phyloP scores from a whole-genome alignment of 2,329 filamentous ascomycete species.

The Microdochium trichocladiopsis region DNA sequence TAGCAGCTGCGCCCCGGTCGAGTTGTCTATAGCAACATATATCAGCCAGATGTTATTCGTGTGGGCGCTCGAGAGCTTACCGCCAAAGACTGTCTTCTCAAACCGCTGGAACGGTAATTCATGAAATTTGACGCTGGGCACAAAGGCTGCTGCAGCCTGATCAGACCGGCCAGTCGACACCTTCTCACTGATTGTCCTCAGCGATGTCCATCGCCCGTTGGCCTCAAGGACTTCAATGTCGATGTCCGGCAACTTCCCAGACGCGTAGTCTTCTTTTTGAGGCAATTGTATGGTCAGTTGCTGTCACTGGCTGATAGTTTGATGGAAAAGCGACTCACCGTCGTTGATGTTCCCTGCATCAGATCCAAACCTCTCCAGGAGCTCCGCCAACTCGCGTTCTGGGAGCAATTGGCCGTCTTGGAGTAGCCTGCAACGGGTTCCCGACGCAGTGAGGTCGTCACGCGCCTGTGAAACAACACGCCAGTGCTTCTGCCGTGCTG shows the following conservation, averaged over 20 bases:
- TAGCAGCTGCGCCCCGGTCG: neutral
- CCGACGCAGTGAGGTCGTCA: neutral
- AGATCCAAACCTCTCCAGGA: neutral
- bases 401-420: neutral
- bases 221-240: neutral
- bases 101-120: neutral
- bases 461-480: neutral
- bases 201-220: neutral
- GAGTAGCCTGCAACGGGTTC: neutral
- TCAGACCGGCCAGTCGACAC: neutral
- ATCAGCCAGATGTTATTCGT: neutral
- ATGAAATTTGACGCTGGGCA: too few relatives aligned
- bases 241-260: neutral
- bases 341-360: neutral
- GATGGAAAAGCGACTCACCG: neutral
- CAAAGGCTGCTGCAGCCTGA: neutral
- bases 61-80: neutral
- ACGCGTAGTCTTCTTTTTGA: neutral
- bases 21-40: neutral
- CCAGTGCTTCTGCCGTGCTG: neutral
- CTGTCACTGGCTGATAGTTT: neutral
- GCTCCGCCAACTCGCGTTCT: neutral
- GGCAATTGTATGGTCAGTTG: too few relatives aligned
- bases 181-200: neutral
- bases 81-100: neutral